Base-by-base conservation (phyloP, 2,329 filamentous ascomycete species). In the Domatiomyces globalis region DNA sequence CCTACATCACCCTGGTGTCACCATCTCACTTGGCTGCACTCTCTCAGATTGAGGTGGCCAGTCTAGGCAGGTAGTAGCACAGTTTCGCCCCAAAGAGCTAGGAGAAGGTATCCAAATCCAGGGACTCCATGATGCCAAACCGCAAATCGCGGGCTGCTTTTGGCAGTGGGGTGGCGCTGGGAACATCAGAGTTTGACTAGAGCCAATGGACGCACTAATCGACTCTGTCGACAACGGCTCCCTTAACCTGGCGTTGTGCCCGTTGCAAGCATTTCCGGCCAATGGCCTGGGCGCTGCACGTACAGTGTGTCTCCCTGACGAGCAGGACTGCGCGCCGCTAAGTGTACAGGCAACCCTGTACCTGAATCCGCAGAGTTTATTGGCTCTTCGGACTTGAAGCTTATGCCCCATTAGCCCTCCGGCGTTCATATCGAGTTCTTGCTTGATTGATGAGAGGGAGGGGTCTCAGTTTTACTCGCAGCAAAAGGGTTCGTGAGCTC, bases 281-380 rank as follows among this genome's bases (percentile, higher is more conserved):
- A 56, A 56, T 56, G 50, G 50, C 44, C 45, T 49, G 48, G 46
- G 47, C 43, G 25, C 51, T 49, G 45, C 45, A 47, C 51, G 2
- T 10, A 39, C 4, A 15, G 33, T 15, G 33, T 15, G 33, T 15
- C 33, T 39, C 10, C 12, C 15, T 39, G 33, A 10, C 33, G 12
- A 39, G 33, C 33, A 39, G 33, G 33, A 39, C 33, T 15, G 33
- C 10, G 29, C 29, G 33, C 33, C 15, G 33, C 33, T 10, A 39
- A 39, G 33, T 39, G 33, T 39, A 39, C 33, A 39, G 33, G 10
- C 33, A 39, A 39, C 33, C 12, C 15, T 39, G 33, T 39, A 39
- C 33, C 33, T 39, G 33, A 39, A 39, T 39, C 15, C 8, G 33
- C 33, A 39, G 33, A 39, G 33, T 39, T 39, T 39, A 39, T 39